Evolutionary conservation across 345 rosid genomes (phyloP).

Genomic region (Anacardium occidentale): DNA sequence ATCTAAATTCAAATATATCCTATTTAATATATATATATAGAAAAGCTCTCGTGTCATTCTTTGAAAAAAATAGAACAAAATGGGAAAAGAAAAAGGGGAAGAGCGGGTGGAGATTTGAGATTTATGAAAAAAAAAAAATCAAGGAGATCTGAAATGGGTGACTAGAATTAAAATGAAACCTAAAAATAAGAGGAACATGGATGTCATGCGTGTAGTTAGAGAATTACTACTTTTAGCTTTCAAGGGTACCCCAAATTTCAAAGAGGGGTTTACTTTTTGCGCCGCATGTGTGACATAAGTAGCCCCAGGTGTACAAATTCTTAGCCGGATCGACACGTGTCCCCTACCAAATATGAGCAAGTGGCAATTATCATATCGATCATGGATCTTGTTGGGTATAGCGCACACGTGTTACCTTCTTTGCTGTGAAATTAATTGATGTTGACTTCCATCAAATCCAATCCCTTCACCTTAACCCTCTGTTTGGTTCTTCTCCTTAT

Average conservation of each 20-base stretch:
- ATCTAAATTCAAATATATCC: too few relatives aligned
- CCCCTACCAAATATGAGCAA: neutral
- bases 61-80: too few relatives aligned
- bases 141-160: too few relatives aligned
- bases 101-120: neutral
- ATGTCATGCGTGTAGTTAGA: neutral
- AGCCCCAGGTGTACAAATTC: neutral
- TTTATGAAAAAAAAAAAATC: too few relatives aligned
- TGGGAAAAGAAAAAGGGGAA: too few relatives aligned
- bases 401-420: neutral
- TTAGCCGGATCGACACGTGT: neutral
- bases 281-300: neutral
- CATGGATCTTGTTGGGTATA: neutral
- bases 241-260: neutral
- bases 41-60: too few relatives aligned
- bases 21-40: too few relatives aligned
- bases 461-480: too few relatives aligned
- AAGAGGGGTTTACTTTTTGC: neutral
- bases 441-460: neutral
- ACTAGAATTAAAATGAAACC: too few relatives aligned
- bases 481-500: too few relatives aligned
- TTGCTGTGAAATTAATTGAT: neutral
- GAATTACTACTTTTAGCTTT: neutral
- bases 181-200: neutral
- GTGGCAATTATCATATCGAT: constrained; percentile 8